Evolutionary conservation across 2,329 filamentous ascomycete genomes (phyloP), one percentile per base, ranked within the genome.

Genomic region (Fusarium annulatum): DNA sequence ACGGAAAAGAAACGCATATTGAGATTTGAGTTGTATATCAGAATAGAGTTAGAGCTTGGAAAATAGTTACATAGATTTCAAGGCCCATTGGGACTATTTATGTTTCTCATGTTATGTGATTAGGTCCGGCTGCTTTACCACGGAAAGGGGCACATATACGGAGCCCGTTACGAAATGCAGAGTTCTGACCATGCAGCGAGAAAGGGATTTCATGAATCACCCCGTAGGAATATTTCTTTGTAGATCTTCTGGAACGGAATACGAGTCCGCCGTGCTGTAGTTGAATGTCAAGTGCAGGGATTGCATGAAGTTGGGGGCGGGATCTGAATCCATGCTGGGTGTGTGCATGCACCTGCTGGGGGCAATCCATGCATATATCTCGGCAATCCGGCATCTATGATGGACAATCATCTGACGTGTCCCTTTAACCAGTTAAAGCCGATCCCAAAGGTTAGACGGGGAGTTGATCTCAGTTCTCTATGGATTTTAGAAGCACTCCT

Each of bases 131-230:
- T 52, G 5, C 16, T 45, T 26, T 18, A 12, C 16, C 0, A 45
- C 11, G 11, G 6, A 8, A 36, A 21, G 2, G 12, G 16, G 12
- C 9, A 16, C 12, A 16, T 8, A 38, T 4, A 38, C 33, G 18
- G 33, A 26, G 5, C 0, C 3, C 2, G 18, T 21, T 38, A 26
- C 23, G 21, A 7, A 23, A 26, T 21, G 2, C 4, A 26, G 0
- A 11, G 2, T 26, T 16, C 9, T 53, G 18, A 28, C 9, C 9
- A 21, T 21, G 1, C 3, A 52, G n/a, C 6, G 2, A 16, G 4
- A 2, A 8, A 38, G 19, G 2, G 6, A 21, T 8, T 38, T 9
- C 18, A 2, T 26, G 4, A 19, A 7, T 10, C 21, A 21, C 9
- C 12, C 3, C 12, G 4, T 36, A 9, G n/a, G 33, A 16, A 38